Evolutionary conservation across 148 eudicot genomes (phyloP), one percentile per base, ranked within the genome.

Genomic region (Chenopodium album): DNA sequence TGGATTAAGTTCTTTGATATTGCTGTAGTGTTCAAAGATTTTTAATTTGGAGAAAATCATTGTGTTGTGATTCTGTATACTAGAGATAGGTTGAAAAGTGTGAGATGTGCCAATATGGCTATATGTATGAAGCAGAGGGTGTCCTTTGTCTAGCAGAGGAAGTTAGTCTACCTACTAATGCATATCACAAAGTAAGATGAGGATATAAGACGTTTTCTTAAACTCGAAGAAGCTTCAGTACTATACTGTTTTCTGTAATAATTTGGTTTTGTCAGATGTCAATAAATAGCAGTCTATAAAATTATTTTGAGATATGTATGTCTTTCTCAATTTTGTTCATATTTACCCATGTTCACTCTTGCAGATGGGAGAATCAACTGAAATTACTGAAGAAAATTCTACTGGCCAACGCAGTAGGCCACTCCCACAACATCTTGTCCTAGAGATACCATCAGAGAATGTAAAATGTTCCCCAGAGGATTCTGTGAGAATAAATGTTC

Each of bases 331-430:
- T 41, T 6, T 31, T 23, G 19, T 19, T 44, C 17, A 56, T 17
- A 47, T 28, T 64, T 31, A 2, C 41, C 50, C 56, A 6, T 81
- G 0, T 12, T 66, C 76, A 2, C 41, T 64, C 44, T 46, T 76
- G 66, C 80, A 96, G 99, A 90, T 76, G 86, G 91, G 73, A 76
- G 87, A 84, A 76, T 52, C 85, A 17, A 86, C 88, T 81, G 99
- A 96, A 88, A 96, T 94, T 71, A 85, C 87, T 32, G 99, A 94
- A 88, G 99, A 90, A 76, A 34, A 50, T 12, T 47, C 87, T 32
- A 76, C 28, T 46, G 78, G 83, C 60, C 87, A 79, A 71, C 84
- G 85, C n/a, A 81, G 71, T 23, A 79, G 73, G 62, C 85, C 85
- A 22, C 88, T 76, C 46, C 81, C 83, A 17, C 88, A 77, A 82